Evolutionary conservation across 371 early-diverging fungal species (phyloP), one percentile per base, ranked within the genome.

Genomic region (Thermomucor indicae-seudaticae): DNA sequence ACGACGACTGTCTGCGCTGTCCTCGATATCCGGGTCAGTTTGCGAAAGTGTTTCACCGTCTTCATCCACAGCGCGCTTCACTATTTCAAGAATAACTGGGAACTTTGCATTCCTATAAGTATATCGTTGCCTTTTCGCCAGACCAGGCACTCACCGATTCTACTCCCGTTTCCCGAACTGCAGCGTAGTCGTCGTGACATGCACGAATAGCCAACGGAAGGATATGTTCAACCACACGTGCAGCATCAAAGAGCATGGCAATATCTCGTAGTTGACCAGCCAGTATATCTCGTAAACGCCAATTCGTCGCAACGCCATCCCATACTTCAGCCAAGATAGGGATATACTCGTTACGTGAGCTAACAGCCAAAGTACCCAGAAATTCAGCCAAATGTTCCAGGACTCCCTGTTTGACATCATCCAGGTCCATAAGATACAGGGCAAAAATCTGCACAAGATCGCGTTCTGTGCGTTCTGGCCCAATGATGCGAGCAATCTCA

Each of bases 401-500:
- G 0, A 80, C 79, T 6, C 80, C 83, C 49, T 83, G 78, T 43
- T 78, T 79, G 51, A 83, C 79, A 39, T 80, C 80, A 40, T 80
- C 83, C 31, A 80, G 55, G 24, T 80, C 83, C 66, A 74, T 68
- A 12, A 83, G 57, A 51, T 79, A 83, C 8, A 79, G 62, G 1
- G 83, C 76, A 58, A 83, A 83, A 6, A 79, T 80, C 30, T 78
- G 65, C 0, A 78, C 79, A 16, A 83, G 46, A 48, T 83, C 83
- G 3, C 79, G 71, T 41, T 80, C 83, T 0, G 83, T 75, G 14
- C 74, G 55, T 42, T 80, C 80, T 10, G 83, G 75, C 4, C 83
- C 83, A 39, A 83, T 71, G 16, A 79, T 75, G 10, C 70, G 65
- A 0, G 83, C 80, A 42, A 83, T 66, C 42, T 79, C 83, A 42